Evolutionary conservation across 2,329 filamentous ascomycete genomes (phyloP).

Genomic region (Phialophora chinensis): DNA sequence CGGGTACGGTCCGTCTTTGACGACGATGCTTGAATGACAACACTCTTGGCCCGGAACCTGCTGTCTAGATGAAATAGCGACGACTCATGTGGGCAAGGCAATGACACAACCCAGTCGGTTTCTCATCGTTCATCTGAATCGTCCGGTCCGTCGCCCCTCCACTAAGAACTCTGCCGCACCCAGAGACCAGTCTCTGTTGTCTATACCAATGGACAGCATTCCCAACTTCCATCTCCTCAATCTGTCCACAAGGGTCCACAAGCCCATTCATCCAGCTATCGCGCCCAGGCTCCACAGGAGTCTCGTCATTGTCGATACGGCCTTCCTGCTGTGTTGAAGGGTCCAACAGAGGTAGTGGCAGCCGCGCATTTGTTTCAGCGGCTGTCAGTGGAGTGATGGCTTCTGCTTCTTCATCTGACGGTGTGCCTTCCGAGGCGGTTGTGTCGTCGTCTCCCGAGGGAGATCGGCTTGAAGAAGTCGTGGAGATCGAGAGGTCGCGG

Average conservation of each 20-base stretch:
- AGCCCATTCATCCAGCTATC: not conserved
- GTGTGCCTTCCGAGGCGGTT: no score
- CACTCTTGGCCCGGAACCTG: constrained; percentile 1
- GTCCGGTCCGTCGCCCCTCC: not conserved
- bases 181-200: not conserved
- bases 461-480: no score
- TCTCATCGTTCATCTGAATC: not conserved
- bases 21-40: not conserved
- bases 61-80: not conserved
- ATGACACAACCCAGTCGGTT: not conserved
- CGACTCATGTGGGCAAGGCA: not conserved
- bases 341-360: no score
- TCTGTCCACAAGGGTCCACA: not conserved
- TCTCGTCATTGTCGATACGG: not conserved
- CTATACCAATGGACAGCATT: not conserved
- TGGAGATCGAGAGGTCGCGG: no score
- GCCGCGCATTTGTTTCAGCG: no score
- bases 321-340: not conserved
- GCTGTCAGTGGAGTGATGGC: no score
- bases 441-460: no score
- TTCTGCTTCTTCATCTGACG: no score
- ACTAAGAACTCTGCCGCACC: not conserved
- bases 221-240: not conserved
- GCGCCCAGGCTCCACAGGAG: not conserved
- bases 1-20: not conserved